phyloP scores from a whole-genome alignment of 2,329 filamentous ascomycete species.

The Aspergillus sp. region DNA sequence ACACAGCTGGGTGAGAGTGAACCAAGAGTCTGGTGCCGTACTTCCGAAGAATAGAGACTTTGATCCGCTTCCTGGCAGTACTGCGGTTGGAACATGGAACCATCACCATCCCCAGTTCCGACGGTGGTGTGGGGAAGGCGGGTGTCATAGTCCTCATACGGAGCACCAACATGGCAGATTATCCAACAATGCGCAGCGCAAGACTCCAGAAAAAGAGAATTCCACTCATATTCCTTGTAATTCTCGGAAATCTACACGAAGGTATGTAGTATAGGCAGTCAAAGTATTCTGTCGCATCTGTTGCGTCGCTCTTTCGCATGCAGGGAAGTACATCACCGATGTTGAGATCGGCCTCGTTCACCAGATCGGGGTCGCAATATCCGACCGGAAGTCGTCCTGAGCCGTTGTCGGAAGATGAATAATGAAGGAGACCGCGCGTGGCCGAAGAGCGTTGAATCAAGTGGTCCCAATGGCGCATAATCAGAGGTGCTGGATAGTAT shows the following conservation, averaged over 20 bases:
- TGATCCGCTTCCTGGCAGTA: not conserved
- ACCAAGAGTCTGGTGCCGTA: not conserved
- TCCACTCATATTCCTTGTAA: too few species aligned
- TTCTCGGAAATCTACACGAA: too few species aligned
- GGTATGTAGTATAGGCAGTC: too few species aligned
- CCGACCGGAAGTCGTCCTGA: not conserved
- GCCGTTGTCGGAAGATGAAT: not conserved
- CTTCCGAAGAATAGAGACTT: not conserved
- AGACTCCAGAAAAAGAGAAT: too few species aligned
- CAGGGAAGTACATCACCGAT: not conserved
- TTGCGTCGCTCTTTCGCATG: not conserved
- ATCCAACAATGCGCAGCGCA: too few species aligned
- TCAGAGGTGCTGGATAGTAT: not conserved
- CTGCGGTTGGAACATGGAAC: not conserved
- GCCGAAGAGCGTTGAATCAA: not conserved
- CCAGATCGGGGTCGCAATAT: not conserved
- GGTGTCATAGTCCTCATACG: not conserved
- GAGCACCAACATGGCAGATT: too few species aligned
- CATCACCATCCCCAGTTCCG: not conserved
- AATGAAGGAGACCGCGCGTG: too few species aligned
- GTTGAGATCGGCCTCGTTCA: not conserved
- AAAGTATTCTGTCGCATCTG: too few species aligned
- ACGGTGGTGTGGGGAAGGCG: conserved; percentile 3
- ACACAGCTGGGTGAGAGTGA: not conserved
- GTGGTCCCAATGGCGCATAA: too few species aligned